Evolutionary conservation across 306 rosid genomes (phyloP), one percentile per base, ranked within the genome.

Genomic region (Leucaena leucocephala): DNA sequence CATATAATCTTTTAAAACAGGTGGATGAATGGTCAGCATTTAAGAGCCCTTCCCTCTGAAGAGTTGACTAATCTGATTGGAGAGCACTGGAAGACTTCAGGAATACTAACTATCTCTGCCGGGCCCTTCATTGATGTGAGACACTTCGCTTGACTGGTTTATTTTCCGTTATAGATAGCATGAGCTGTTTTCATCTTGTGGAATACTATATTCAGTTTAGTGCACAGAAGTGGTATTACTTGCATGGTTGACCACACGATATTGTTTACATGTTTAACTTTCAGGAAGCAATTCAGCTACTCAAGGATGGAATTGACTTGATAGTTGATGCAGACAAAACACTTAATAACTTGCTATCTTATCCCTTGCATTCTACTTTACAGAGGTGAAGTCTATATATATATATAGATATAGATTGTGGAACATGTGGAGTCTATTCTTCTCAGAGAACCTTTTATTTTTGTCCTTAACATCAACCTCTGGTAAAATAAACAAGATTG

Each of bases 21-120:
- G 87, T 94, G 98, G 97, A 94, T 94, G 98, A 94, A 94, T 86
- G 98, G 98, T 86, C 97, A 94, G 72, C 88, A 92, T 78, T 87
- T 94, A 72, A 87, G 92, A 87, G 92, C 85, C 55, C 91, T 89
- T 45, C 91, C 95, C 19, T 86, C 90, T 2, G 89, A 86, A 68
- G 92, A 87, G 80, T 75, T 89, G 80, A 88, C 82, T 84, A 90
- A 88, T 74, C 86, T 90, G 81, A 80, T 94, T 76, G 97, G 88
- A 55, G 89, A 89, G 45, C 93, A 52, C 36, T 94, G 97, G 98
- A 92, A 86, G 82, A 80, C 84, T 58, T 79, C 89, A 13, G 89
- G 91, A 82, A 43, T 91, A 76, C 95, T 94, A 72, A 85, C 81
- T 21, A 82, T 82, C 48, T 85, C 95, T 43, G 79, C 50, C 38